Evolutionary conservation across 176 grass and related monocot species (phyloP).

Genomic region (Phyllostachys edulis): DNA sequence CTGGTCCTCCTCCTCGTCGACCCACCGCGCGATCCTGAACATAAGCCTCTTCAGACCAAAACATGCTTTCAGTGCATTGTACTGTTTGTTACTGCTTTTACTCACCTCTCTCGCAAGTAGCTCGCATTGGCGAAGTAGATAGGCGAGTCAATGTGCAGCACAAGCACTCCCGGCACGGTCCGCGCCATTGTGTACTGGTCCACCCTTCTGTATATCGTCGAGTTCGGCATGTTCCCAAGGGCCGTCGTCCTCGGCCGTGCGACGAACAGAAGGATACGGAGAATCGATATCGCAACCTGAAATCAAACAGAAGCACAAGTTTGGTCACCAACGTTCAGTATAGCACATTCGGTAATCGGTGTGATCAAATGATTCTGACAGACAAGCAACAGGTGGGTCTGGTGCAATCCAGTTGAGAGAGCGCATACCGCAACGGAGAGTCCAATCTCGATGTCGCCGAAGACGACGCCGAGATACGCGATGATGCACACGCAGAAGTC

Average conservation of each 20-base stretch:
- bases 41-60: neutral
- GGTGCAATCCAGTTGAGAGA: neutral
- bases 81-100: neutral
- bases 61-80: neutral
- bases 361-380: too few species aligned
- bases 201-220: slow-evolving; percentile 46
- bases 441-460: slow-evolving; percentile 46
- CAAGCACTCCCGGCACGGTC: slow-evolving; percentile 44
- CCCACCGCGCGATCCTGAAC: slow-evolving; percentile 66
- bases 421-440: slow-evolving; percentile 41
- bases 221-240: slow-evolving; percentile 64
- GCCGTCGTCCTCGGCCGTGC: slow-evolving; percentile 57
- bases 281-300: slow-evolving; percentile 52
- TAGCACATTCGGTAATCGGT: too few species aligned
- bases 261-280: slow-evolving; percentile 53
- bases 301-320: neutral
- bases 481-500: slow-evolving; percentile 56
- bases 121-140: slow-evolving; percentile 74
- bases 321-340: neutral
- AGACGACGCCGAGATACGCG: slow-evolving; percentile 57
- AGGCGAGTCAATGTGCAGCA: slow-evolving; percentile 57
- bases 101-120: slow-evolving; percentile 70
- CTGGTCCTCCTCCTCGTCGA: slow-evolving; percentile 55
- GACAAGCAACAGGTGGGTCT: too few species aligned
- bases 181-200: slow-evolving; percentile 51